A percentile compares a stretch with the other conserved stretches of the same genome.
Conservation (phyloP, 2,329 filamentous ascomycete genomes). For the Cladosporium phlei region DNA sequence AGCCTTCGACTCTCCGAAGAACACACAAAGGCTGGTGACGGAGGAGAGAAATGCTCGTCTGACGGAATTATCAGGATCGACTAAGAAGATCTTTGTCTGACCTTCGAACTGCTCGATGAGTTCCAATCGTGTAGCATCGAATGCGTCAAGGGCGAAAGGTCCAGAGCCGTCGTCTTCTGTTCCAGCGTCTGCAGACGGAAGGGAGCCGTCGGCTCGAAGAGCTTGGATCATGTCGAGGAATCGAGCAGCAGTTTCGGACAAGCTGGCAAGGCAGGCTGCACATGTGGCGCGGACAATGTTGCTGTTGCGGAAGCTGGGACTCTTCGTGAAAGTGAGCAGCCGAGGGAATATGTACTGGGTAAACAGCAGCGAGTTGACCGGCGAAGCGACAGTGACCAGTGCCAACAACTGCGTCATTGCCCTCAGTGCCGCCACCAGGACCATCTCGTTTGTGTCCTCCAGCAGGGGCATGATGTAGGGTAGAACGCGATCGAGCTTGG, state of each 20-base stretch:
- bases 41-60: conserved; percentile 87
- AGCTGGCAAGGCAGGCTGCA: conserved; percentile 81
- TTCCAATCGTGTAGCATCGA: conserved; percentile 79
- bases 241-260: conserved; percentile 76
- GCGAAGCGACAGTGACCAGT: conserved; percentile 81
- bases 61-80: conserved; percentile 79
- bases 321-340: conserved; percentile 54
- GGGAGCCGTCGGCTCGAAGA: conserved; percentile 73
- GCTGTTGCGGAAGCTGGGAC: conserved; percentile 42
- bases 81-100: conserved; percentile 84
- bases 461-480: conserved; percentile 83
- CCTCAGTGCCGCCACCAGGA: conserved; percentile 78
- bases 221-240: conserved; percentile 91
- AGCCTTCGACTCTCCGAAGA: conserved; percentile 85
- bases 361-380: conserved; percentile 63
- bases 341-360: conserved; percentile 61
- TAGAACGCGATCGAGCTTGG: conserved; percentile 86
- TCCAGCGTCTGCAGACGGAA: conserved; percentile 72
- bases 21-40: conserved; percentile 86
- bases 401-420: conserved; percentile 84
- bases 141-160: conserved; percentile 65
- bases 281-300: conserved; percentile 82
- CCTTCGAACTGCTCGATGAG: conserved; percentile 78
- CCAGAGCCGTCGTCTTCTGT: conserved; percentile 64
- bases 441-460: conserved; percentile 75